Percentiles rank a stretch among this genome's conserved stretches.
phyloP scores from a whole-genome alignment of 331 rosid genomes.

The Malus hybrid region DNA sequence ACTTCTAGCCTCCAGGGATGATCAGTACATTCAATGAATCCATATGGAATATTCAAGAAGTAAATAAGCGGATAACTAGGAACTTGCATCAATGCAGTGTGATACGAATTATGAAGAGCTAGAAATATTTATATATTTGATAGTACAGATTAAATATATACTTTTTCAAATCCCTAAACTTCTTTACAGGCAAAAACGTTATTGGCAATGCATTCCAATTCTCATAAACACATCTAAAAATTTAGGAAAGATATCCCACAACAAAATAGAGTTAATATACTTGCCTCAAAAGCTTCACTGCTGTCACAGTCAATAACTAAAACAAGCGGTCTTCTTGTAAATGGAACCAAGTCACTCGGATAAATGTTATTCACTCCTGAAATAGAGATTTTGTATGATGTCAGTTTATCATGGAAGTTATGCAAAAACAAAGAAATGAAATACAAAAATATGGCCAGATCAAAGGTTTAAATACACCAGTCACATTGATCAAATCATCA shows the following conservation, averaged over 20 bases:
- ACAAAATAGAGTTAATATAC: slow-evolving; percentile 13
- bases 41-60: neutral
- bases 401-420: neutral
- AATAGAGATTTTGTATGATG: slow-evolving; percentile 14
- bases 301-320: slow-evolving; percentile 70
- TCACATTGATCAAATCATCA: neutral
- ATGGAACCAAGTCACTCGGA: slow-evolving; percentile 81
- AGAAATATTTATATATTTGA: neutral
- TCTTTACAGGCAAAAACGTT: neutral
- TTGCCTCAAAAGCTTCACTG: slow-evolving; percentile 89
- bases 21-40: neutral
- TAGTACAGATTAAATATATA: neutral
- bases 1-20: neutral
- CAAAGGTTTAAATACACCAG: neutral
- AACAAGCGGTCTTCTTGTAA: slow-evolving; percentile 89
- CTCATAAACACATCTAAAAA: neutral
- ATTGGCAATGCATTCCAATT: neutral
- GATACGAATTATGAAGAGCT: neutral
- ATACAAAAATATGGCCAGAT: neutral
- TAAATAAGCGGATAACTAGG: neutral
- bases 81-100: neutral
- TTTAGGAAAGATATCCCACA: neutral
- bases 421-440: neutral
- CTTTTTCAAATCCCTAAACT: neutral
- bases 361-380: slow-evolving; percentile 77